phyloP scores from a whole-genome alignment of 1,284 basidiomycete species.

The Afroboletus lepidellus region DNA sequence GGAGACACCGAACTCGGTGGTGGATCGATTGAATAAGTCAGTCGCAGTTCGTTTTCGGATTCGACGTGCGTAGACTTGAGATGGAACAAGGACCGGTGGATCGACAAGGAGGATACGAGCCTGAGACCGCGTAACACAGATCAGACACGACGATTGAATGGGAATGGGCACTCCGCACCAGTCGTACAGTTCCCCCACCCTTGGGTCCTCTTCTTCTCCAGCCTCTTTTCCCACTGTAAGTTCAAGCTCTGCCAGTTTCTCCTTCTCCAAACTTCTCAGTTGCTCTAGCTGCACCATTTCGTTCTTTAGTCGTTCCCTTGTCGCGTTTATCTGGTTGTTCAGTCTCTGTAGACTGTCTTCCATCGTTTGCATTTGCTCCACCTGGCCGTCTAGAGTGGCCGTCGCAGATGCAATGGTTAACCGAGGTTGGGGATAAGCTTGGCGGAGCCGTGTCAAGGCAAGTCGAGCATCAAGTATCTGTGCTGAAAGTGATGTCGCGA shows the following conservation, averaged over 20 bases:
- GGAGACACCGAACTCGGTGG: constrained; percentile 16
- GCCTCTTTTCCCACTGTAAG: constrained; percentile 52
- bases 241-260: constrained; percentile 70
- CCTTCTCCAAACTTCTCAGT: constrained; percentile 68
- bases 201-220: constrained; percentile 64
- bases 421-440: constrained; percentile 74
- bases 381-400: constrained; percentile 67
- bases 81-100: constrained; percentile 62
- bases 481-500: constrained; percentile 60
- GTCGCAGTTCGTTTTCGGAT: constrained; percentile 72
- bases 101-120: constrained; percentile 63
- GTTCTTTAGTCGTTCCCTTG: constrained; percentile 57
- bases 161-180: constrained; percentile 46
- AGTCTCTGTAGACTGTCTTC: constrained; percentile 53
- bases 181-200: constrained; percentile 63
- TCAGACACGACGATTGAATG: not conserved
- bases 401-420: constrained; percentile 72
- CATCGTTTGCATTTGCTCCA: constrained; percentile 69
- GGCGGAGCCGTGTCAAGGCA: constrained; percentile 72
- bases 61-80: constrained; percentile 58
- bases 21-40: constrained; percentile 56
- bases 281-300: constrained; percentile 61
- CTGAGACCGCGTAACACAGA: constrained; percentile 37
- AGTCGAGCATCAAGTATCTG: constrained; percentile 80
- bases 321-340: constrained; percentile 46